Evolutionary conservation across 2,329 filamentous ascomycete genomes (phyloP), one percentile per base, ranked within the genome.

Genomic region (Pseudogymnoascus sp.): DNA sequence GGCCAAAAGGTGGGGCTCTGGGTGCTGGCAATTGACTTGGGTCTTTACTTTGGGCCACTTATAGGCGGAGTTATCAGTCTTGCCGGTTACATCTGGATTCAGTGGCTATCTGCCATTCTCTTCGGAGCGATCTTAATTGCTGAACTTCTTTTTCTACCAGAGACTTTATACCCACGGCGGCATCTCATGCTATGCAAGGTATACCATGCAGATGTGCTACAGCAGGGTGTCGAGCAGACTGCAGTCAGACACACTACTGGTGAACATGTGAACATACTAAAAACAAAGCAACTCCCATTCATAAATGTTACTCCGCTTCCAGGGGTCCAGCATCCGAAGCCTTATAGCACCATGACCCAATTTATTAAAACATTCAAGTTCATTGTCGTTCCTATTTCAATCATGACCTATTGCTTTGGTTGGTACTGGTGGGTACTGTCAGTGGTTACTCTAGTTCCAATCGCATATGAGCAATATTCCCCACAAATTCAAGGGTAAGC

Each of bases 1-100:
- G 82, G 82, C 1, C 76, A 79, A 63, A 82, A 82, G 67, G 74
- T 84, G 24, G 82, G 82, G 0, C 68, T 85, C 13, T 85, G 82
- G 81, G 81, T 82, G 3, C 72, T 85, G 44, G 80, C 82, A 14
- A 76, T 82, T 47, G 81, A 84, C 66, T 72, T 78, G 6, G 82
- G 82, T 4, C 73, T 81, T 5, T 73, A 83, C 0, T 69, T 80
- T 3, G 81, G 80, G 3, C 78, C 78, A 7, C 75, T 79, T 14
- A 76, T 85, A 63, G 81, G 82, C 7, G 81, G 81, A 0, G 81
- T 84, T 66, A 70, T 84, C 29, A 75, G 78, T 50, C 71, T 81
- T 2, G 74, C 80, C n/a, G 76, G 76, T 62, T 71, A 78, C 3
- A 72, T 72, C 21, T 85, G 82, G 82, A 78, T 83, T 3, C 79